phyloP scores from a whole-genome alignment of 1,284 basidiomycete species.

The Malassezia japonica region DNA sequence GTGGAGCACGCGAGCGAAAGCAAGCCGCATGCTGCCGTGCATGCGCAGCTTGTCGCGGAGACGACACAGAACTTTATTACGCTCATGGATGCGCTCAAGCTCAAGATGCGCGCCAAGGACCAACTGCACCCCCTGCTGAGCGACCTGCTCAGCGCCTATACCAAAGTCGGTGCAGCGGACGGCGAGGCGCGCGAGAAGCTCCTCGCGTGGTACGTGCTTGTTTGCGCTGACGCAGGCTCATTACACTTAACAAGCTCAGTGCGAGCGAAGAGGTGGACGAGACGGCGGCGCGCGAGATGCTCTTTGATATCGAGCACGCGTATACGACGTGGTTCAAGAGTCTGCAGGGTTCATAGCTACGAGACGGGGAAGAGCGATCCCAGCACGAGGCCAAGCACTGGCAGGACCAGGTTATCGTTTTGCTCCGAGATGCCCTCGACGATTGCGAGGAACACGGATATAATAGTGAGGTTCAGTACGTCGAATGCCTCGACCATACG shows the following conservation, averaged over 20 bases:
- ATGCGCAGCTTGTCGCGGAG: constrained; percentile 94
- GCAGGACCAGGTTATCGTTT: constrained; percentile 45
- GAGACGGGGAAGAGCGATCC: constrained; percentile 23
- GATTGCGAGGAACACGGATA: constrained; percentile 25
- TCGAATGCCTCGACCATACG: constrained; percentile 50
- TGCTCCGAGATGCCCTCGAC: constrained; percentile 44
- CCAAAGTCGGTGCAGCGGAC: constrained; percentile 61
- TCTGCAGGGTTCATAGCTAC: constrained; percentile 49
- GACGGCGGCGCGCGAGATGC: constrained; percentile 86
- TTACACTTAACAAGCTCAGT: constrained; percentile 90
- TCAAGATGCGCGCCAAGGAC: constrained; percentile 86
- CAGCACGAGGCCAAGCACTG: constrained; percentile 35
- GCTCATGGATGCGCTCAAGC: constrained; percentile 92
- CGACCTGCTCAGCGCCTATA: constrained; percentile 71
- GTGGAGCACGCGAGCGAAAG: constrained; percentile 72
- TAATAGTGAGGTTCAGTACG: constrained; percentile 20
- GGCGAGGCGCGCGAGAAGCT: constrained; percentile 90
- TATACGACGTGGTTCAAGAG: constrained; percentile 93
- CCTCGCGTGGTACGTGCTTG: constrained; percentile 67
- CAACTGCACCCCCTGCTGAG: constrained; percentile 89
- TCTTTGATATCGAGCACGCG: constrained; percentile 92
- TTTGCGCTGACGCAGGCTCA: constrained; percentile 59
- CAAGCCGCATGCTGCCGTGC: constrained; percentile 53
- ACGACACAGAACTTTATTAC: constrained; percentile 94
- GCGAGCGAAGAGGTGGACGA: constrained; percentile 93